Base-by-base conservation (phyloP, 768 basidiomycete genomes). In the Collybia mongolica region DNA sequence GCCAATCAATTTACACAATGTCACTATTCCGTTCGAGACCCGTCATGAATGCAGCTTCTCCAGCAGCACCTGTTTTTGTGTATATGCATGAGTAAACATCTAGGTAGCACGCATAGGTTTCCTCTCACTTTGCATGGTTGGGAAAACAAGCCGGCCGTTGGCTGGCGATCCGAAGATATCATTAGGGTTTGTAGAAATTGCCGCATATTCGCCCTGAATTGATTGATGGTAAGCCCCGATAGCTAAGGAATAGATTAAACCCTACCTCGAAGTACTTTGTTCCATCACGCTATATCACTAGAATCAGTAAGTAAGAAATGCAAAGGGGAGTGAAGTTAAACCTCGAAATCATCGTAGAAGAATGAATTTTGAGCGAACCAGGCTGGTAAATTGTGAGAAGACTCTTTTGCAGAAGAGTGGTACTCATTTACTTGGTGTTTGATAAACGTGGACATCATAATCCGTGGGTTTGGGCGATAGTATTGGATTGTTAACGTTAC, bases 31-130 rank as follows among this genome's bases (percentile, higher is more conserved):
- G 54, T 60, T 84, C 83, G 6, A 83, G 53, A 11, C 83, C 82
- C 0, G 79, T 84, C 82, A 83, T 83, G 57, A 77, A 85, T 1
- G 79, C 80, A 2, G 82, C 83, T 59, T 84, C 83, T 20, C 73
- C 79, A 0, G 72, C 57, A 18, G 79, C 60, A 45, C 76, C 79
- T 79, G 35, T 2, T 51, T 32, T 12, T 6, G 11, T 32, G 32
- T 14, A 12, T 32, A 14, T 32, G 47, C 12, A 15, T 28, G 17
- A 6, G 20, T 17, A 2, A 15, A 44, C 15, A 40, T 36, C 17
- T n/a, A 38, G 38, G 24, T 15, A 14, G 17, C 1, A 24, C 5
- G 1, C 29, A 1, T 5, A 9, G 18, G 49, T 12, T 35, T 18
- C 9, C 2, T 54, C 72, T 48, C 41, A 80, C 81, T 72, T 56